phyloP scores from a whole-genome alignment of 2,329 filamentous ascomycete species.

The Atkinsonella texensis region DNA sequence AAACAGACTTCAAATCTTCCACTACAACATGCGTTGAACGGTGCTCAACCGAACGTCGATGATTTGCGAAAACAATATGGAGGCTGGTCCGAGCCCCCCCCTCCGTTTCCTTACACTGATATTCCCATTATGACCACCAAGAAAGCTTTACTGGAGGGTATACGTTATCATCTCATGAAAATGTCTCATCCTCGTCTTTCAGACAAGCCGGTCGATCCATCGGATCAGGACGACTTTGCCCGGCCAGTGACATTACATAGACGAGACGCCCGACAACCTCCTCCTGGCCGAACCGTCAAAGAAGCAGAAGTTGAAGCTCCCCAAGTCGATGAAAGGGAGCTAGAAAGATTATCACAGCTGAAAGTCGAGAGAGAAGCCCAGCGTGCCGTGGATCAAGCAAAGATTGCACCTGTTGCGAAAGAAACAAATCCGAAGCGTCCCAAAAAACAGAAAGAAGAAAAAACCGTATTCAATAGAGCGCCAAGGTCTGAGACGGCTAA shows the following conservation, averaged over 20 bases:
- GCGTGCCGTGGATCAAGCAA: slow-evolving; percentile 74
- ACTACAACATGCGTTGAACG: slow-evolving; percentile 14
- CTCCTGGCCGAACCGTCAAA: slow-evolving; percentile 52
- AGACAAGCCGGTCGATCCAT: slow-evolving; percentile 54
- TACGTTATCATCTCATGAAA: slow-evolving; percentile 81
- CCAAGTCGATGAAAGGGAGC: slow-evolving; percentile 43
- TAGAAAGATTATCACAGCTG: slow-evolving; percentile 53
- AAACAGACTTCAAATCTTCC: slow-evolving; percentile 11
- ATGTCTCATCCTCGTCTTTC: slow-evolving; percentile 48
- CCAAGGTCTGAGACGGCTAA: slow-evolving; percentile 69
- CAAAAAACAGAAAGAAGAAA: slow-evolving; percentile 66
- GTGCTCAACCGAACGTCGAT: slow-evolving; percentile 25
- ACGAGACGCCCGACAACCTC: slow-evolving; percentile 65
- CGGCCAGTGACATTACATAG: slow-evolving; percentile 82
- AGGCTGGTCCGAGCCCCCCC: slow-evolving; percentile 45
- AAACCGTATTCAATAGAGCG: slow-evolving; percentile 75
- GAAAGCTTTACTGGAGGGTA: slow-evolving; percentile 61
- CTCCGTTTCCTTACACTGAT: slow-evolving; percentile 35
- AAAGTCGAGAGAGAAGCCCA: slow-evolving; percentile 76
- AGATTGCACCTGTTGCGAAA: slow-evolving; percentile 76
- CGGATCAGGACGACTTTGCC: slow-evolving; percentile 65
- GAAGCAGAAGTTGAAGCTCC: slow-evolving; percentile 36
- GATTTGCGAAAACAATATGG: slow-evolving; percentile 34
- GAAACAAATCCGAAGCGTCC: slow-evolving; percentile 36
- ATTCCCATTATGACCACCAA: slow-evolving; percentile 74